Evolutionary conservation across 2,329 filamentous ascomycete genomes (phyloP).

Genomic region (Pseudogymnoascus sp.): DNA sequence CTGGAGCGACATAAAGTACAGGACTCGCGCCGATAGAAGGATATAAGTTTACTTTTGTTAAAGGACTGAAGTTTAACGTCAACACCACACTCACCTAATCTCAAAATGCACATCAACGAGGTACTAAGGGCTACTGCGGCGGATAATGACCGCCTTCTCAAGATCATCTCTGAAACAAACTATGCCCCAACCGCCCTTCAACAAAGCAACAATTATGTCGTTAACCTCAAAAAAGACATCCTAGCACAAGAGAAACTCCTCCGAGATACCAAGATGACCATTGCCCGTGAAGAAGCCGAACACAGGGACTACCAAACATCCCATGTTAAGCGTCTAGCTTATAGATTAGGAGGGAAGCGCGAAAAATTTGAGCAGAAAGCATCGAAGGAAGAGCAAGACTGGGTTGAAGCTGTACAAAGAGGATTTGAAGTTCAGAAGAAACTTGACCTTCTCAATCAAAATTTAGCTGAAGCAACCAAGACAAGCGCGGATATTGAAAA

Average conservation of each 20-base stretch:
- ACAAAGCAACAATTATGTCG: constrained; percentile 38
- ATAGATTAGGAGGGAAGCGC: constrained; percentile 41
- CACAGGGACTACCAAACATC: constrained; percentile 47
- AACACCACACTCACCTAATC: background rate
- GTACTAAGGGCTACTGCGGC: constrained; percentile 34
- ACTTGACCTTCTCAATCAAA: constrained; percentile 32
- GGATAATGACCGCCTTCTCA: constrained; percentile 37
- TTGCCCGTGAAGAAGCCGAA: constrained; percentile 41
- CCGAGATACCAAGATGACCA: constrained; percentile 31
- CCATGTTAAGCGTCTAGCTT: constrained; percentile 42
- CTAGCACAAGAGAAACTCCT: constrained; percentile 31
- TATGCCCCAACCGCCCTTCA: constrained; percentile 39
- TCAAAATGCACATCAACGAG: constrained; percentile 13
- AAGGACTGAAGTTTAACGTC: background rate
- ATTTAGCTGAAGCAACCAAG: constrained; percentile 34
- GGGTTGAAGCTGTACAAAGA: constrained; percentile 43
- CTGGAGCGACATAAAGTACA: background rate
- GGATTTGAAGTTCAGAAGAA: constrained; percentile 38
- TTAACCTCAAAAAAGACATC: constrained; percentile 38
- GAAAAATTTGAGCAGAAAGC: constrained; percentile 42
- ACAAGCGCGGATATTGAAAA: constrained; percentile 31
- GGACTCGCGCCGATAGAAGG: background rate
- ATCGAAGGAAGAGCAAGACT: constrained; percentile 47
- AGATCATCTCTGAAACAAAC: constrained; percentile 40
- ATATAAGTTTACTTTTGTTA: background rate